A percentile compares a stretch with the other conserved stretches of the same genome.
These are phyloP conservation scores for Pistacia atlantica DNA, from an alignment of 345 rosid genomes.

Conservation along the genomic window DNA sequence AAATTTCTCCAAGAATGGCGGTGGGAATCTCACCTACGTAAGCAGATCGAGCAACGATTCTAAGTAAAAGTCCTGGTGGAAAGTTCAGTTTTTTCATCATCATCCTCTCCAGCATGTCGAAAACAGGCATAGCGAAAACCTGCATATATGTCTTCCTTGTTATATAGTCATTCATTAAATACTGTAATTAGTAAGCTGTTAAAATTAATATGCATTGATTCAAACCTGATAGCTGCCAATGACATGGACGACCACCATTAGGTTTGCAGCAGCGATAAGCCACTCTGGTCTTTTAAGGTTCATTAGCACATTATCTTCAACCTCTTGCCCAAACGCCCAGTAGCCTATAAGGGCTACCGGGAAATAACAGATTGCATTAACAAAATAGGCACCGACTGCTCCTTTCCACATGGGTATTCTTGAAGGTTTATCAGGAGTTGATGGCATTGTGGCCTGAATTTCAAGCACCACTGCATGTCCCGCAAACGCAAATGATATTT, in stretches of 20 bases:
- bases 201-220: neutral
- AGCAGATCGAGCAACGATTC: constrained; percentile 70
- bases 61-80: constrained; percentile 57
- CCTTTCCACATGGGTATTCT: constrained; percentile 94
- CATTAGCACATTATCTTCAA: constrained; percentile 77
- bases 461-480: constrained; percentile 94
- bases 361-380: constrained; percentile 88
- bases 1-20: neutral
- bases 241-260: constrained; percentile 96
- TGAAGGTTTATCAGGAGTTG: constrained; percentile 83
- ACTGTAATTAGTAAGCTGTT: neutral
- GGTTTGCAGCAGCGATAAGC: constrained; percentile 90
- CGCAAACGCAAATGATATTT: constrained; percentile 84
- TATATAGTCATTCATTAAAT: neutral
- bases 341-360: constrained; percentile 92
- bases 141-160: constrained; percentile 10
- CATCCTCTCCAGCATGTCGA: constrained; percentile 66
- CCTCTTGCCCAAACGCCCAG: constrained; percentile 82
- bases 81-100: constrained; percentile 55
- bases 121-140: constrained; percentile 98
- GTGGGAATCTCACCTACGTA: constrained; percentile 71
- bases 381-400: constrained; percentile 70
- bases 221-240: constrained; percentile 88
- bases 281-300: constrained; percentile 66
- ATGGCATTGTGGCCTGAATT: constrained; percentile 95